Base-by-base conservation (phyloP, 192 early-diverging fungal species). In the Entomortierella chlamydospora region DNA sequence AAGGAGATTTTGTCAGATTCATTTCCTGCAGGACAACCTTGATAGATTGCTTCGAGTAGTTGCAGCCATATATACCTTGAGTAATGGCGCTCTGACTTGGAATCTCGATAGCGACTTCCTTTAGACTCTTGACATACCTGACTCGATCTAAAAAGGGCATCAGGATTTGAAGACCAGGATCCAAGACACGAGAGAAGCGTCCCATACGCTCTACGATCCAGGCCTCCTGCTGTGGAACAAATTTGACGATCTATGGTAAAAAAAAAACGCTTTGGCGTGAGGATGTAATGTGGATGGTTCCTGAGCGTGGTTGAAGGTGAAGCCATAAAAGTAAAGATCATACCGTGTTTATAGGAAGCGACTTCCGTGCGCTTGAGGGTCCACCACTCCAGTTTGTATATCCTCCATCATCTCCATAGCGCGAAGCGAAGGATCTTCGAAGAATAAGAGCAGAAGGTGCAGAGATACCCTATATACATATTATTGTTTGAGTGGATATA, bases 131-230 rank as follows among this genome's bases (percentile, higher is more conserved):
- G 43, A 97, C 96, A 83, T 99, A 99, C 43, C 87, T 83, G 64
- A 99, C 94, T 26, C 89, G 87, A 68, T 99, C 97, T 39, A 99
- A 68, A 29, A 98, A 67, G 5, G 97, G 97, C 29, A 97, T 77
- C 23, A 99, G 85, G 33, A 99, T 90, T 25, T 95, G 94, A 13
- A 99, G 89, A 26, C 97, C 97, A 2, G 95, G 96, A 47, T 95
- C 92, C 12, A 98, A 83, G 47, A 96, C 89, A n/a, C 93, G 86
- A 69, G 88, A 83, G 73, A 94, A 95, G 70, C 85, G 77, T 33
- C 97, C 97, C 93, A 99, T 96, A 28, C 97, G 92, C 85, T 99
- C 97, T 13, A 99, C 93, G 28, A 99, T 91, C 95, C 96, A 98
- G 7, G 96, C 95, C 83, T 98, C 95, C 81, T 98, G 96, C 84